Conservation (phyloP, 2,329 filamentous ascomycete species). For the Aspergillus costaricaensis region DNA sequence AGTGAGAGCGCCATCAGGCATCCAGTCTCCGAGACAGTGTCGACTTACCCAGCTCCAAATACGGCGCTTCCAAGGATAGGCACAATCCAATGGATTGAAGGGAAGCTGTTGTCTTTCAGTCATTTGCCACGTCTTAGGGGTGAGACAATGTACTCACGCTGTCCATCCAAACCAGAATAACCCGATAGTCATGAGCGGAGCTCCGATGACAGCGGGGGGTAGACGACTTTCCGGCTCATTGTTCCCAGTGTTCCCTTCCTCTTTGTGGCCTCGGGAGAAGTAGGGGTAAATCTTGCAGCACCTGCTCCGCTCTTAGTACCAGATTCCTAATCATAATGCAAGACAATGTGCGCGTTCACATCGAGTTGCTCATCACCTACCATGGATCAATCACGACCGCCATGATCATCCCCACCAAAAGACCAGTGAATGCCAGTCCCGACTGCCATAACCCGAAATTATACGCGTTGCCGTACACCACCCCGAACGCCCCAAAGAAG, state of each 20-base stretch:
- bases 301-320: neutral
- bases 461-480: slow-evolving; percentile 72
- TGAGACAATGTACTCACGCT: slow-evolving; percentile 53
- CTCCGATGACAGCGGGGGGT: slow-evolving; percentile 68
- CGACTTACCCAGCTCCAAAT: slow-evolving; percentile 66
- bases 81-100: slow-evolving; percentile 67
- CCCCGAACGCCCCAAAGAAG: slow-evolving; percentile 80
- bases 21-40: neutral
- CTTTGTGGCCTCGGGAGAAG: neutral
- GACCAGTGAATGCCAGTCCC: slow-evolving; percentile 68
- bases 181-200: slow-evolving; percentile 71
- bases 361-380: neutral
- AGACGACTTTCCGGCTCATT: slow-evolving; percentile 76
- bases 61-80: slow-evolving; percentile 70
- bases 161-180: slow-evolving; percentile 88
- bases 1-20: too few relatives aligned
- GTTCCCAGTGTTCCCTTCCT: neutral
- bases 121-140: neutral
- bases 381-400: slow-evolving; percentile 36
- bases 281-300: neutral
- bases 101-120: neutral
- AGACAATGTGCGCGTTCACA: too few relatives aligned
- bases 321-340: neutral
- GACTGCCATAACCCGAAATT: slow-evolving; percentile 75
- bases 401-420: slow-evolving; percentile 43